Base-by-base conservation (phyloP, 768 basidiomycete species). In the Russula emetica region DNA sequence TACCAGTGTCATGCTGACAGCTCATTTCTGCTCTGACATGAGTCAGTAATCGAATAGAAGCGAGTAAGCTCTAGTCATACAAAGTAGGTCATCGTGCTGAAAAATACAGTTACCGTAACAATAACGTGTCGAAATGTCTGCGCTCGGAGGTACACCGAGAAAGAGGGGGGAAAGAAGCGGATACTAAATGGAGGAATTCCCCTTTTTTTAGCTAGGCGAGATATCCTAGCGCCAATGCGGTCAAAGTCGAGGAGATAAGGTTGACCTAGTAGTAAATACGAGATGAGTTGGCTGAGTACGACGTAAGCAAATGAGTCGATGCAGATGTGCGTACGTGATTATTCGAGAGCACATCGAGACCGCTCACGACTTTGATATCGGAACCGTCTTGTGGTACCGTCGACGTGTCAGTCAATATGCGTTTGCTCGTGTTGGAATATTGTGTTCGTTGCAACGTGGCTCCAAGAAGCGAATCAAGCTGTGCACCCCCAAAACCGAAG, bases 391-490 rank as follows among this genome's bases (percentile, higher is more conserved):
- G 49, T 24, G 71, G 62, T 38, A 66, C 67, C 13, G 73, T 72
- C 1, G 76, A 73, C 16, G 76, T 78, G 67, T 90, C 85, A 54
- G 86, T 85, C 16, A 92, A 77, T 55, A 97, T 79, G 50, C 81
- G 75, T 69, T 85, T 85, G 66, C 79, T 81, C 24, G 77, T 76
- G 51, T 75, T 75, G 6, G 87, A 87, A 74, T 86, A 96, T 30
- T 85, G 81, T 5, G 92, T 93, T 59, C 81, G 78, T 69, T 98
- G 95, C 0, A 96, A 72, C 6, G 90, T 93, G 6, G 94, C 93
- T 2, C 95, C 95, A 20, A 97, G 78, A 14, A 97, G 49, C 0
- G 91, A 94, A 72, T 98, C 95, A 55, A 93, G 74, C 90, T 91
- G 72, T 5, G 22, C 8, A 9, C 10, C 22, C 36, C 40, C 32